These are phyloP conservation scores for Ceratocystis ficicola DNA, from an alignment of 2,329 filamentous ascomycete species.

Conservation along the genomic window DNA sequence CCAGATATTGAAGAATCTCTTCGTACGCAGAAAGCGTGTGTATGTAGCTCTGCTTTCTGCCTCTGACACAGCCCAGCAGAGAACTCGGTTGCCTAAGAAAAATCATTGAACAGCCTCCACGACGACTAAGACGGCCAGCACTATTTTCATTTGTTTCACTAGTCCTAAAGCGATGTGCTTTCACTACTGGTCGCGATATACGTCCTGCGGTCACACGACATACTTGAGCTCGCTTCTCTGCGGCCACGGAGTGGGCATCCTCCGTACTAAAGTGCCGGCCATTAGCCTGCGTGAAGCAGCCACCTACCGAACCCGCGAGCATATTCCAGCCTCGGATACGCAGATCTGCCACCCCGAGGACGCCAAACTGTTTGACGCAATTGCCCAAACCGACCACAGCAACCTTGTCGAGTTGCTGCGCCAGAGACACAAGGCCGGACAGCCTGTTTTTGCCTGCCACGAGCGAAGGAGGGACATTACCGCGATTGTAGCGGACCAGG, in stretches of 20 bases:
- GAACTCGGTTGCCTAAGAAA: not conserved
- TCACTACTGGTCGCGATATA: constrained; percentile 12
- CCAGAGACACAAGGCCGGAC: constrained; percentile 35
- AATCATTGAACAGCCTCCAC: not conserved
- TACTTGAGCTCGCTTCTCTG: constrained; percentile 3
- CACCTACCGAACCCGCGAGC: constrained; percentile 7
- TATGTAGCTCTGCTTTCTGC: not conserved
- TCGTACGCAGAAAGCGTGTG: not conserved
- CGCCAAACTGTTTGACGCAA: not conserved
- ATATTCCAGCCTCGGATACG: not conserved
- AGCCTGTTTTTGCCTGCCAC: constrained; percentile 29
- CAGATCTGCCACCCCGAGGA: not conserved
- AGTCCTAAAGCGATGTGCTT: constrained; percentile 5
- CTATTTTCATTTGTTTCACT: not conserved
- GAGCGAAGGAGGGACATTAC: constrained; percentile 5
- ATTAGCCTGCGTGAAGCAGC: constrained; percentile 2
- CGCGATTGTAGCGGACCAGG: not conserved
- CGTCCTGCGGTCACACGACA: constrained; percentile 7
- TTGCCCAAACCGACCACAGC: not conserved
- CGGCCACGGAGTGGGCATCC: constrained; percentile 2
- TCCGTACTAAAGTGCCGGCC: constrained; percentile 6
- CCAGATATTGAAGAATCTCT: not conserved
- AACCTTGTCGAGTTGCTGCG: constrained; percentile 31
- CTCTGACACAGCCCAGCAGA: not conserved
- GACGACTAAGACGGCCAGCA: not conserved